Evolutionary conservation across 306 rosid species (phyloP).

Genomic region (Rubus idaeus): DNA sequence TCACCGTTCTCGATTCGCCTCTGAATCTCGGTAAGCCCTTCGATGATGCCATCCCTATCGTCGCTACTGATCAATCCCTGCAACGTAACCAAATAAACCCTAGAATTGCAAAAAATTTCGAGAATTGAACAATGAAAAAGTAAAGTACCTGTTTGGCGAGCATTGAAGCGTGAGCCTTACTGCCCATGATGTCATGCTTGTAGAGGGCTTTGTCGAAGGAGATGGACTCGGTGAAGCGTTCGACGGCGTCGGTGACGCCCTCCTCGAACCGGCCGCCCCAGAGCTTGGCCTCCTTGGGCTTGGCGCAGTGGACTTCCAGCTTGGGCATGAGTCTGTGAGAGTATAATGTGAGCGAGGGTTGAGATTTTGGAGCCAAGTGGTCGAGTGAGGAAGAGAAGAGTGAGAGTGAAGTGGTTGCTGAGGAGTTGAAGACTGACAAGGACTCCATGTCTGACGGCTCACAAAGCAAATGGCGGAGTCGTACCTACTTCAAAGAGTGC

Average conservation of each 20-base stretch:
- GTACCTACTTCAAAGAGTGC: neutral
- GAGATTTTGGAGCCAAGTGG: neutral
- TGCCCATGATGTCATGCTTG: constrained; percentile 86
- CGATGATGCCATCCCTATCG: constrained; percentile 67
- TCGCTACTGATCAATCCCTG: constrained; percentile 67
- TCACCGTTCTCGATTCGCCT: constrained; percentile 68
- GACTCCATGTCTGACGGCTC: constrained; percentile 6
- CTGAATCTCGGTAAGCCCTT: constrained; percentile 72
- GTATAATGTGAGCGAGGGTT: too few species aligned
- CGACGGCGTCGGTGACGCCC: constrained; percentile 80
- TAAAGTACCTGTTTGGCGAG: constrained; percentile 73
- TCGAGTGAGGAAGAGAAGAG: constrained; percentile 11
- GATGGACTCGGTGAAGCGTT: constrained; percentile 91
- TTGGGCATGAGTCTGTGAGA: constrained; percentile 11
- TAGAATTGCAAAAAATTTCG: neutral
- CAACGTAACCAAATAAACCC: neutral
- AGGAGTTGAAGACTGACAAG: constrained; percentile 4
- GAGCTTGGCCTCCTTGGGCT: constrained; percentile 72
- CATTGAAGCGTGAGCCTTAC: constrained; percentile 92
- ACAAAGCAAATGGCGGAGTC: neutral
- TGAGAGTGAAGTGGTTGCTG: constrained; percentile 3
- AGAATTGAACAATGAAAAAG: neutral
- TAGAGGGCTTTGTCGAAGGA: constrained; percentile 77
- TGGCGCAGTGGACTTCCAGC: constrained; percentile 27
- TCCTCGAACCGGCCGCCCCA: constrained; percentile 99